Base-by-base conservation (phyloP, 1,284 basidiomycete genomes). In the Ceratobasidium sp. region DNA sequence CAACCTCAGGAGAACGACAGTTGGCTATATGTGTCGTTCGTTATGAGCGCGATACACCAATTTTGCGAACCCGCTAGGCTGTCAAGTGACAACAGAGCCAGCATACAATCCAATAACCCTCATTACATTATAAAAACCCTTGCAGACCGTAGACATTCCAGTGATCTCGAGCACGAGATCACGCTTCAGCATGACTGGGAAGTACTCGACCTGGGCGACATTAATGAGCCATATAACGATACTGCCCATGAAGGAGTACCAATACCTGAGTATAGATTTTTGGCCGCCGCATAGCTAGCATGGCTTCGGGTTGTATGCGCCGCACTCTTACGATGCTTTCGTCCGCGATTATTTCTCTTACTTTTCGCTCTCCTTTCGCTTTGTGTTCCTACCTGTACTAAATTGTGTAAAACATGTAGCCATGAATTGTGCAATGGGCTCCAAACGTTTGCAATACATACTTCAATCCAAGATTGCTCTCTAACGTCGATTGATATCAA, bases 31-130 rank as follows among this genome's bases (percentile, higher is more conserved):
- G 51, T 40, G 12, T 49, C 60, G 15, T 51, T 63, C 60, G 33
- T 75, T 10, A 75, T 75, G 72, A 39, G 64, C n/a, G 72, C 72
- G 33, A 20, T 75, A 2, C 46, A 64, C 20, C 72, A 64, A 20
- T 75, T 58, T 33, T 58, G 60, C 46, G 72, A 40, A n/a, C 72
- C 72, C 20, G 49, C 10, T 49, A n/a, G 13, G 18, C 12, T 18
- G 10, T 18, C 26, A 26, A 49, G 33, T 23, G 46, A 58, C 12
- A 40, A 53, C 18, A 64, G 42, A 39, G 23, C 51, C 7, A 68
- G 66, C 13, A 46, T 46, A n/a, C 72, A 75, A 23, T 28, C 58
- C 12, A 75, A 75, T 33, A 75, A 75, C 46, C 72, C 72, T 4
- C 33, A 55, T 18, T 49, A 61, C n/a, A 75, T 75, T 33, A 42